Percentiles rank a stretch among this genome's conserved stretches.
Evolutionary conservation across 768 basidiomycete species (phyloP).

Genomic region (Mycena vitilis): DNA sequence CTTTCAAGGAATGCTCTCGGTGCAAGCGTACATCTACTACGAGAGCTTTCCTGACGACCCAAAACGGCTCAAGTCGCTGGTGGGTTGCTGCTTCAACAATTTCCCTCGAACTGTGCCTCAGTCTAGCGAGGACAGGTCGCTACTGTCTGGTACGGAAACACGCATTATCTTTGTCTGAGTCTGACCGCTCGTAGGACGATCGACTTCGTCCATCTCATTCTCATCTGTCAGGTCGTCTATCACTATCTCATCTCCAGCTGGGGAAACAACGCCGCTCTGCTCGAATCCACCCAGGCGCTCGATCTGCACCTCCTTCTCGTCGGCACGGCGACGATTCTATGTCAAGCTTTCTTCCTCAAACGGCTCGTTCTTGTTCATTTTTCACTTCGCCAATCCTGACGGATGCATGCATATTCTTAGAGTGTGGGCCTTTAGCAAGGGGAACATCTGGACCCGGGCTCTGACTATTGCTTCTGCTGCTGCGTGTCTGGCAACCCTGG

Average conservation of each 20-base stretch:
- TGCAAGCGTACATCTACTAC: slow-evolving; percentile 30
- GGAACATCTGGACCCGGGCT: no score
- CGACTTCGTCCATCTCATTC: slow-evolving; percentile 28
- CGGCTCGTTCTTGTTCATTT: background rate
- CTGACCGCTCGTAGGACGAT: slow-evolving; percentile 17
- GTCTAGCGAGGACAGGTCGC: slow-evolving; percentile 16
- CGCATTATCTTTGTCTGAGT: background rate
- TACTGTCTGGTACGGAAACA: slow-evolving; percentile 11
- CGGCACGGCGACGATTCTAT: slow-evolving; percentile 20
- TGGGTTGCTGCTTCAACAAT: background rate
- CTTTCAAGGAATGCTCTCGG: slow-evolving; percentile 25
- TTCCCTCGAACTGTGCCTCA: background rate
- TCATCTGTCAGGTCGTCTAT: slow-evolving; percentile 31
- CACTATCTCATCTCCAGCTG: slow-evolving; percentile 33
- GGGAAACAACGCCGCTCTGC: slow-evolving; percentile 21
- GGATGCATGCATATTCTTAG: background rate
- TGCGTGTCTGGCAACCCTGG: no score
- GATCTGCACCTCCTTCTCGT: slow-evolving; percentile 32
- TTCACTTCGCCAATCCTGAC: no score
- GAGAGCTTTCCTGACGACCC: slow-evolving; percentile 24
- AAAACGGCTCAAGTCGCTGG: slow-evolving; percentile 1
- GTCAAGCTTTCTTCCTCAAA: slow-evolving; percentile 32
- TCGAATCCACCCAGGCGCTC: slow-evolving; percentile 4
- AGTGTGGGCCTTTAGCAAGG: slow-evolving; percentile 30
- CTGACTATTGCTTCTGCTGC: no score